Evolutionary conservation across 441 rosid species (phyloP).

Genomic region (Arabidopsis lyrata): DNA sequence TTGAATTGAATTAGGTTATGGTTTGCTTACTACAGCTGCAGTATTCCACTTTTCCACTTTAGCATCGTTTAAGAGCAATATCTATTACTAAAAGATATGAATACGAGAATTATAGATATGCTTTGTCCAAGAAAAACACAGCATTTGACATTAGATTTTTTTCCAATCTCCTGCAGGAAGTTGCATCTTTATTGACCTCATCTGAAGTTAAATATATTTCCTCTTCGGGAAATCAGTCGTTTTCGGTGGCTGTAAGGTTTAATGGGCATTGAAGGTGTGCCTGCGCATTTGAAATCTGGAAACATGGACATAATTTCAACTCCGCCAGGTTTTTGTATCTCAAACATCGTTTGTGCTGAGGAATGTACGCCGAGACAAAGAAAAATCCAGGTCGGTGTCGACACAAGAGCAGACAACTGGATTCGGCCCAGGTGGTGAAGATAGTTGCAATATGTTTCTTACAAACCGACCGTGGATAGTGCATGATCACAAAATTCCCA

Average conservation of each 20-base stretch:
- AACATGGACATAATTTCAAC: conserved; percentile 29
- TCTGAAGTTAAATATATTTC: not conserved
- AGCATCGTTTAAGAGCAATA: too few species aligned
- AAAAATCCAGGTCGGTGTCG: conserved; percentile 30
- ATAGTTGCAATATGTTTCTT: conserved; percentile 44
- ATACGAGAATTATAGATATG: too few species aligned
- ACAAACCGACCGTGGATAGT: conserved; percentile 61
- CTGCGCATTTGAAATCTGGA: conserved; percentile 12
- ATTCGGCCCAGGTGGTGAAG: conserved; percentile 19
- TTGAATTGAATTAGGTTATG: too few species aligned
- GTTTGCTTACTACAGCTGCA: too few species aligned
- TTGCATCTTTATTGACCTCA: conserved; percentile 7
- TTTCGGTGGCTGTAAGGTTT: conserved; percentile 20
- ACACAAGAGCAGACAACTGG: conserved; percentile 39
- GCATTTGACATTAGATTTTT: not conserved
- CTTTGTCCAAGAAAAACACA: too few species aligned
- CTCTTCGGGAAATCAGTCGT: not conserved
- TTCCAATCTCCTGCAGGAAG: conserved; percentile 13
- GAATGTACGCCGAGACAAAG: conserved; percentile 45
- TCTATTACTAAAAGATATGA: too few species aligned
- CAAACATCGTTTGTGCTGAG: conserved; percentile 48
- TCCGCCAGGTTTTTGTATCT: conserved; percentile 43
- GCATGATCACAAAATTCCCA: conserved; percentile 42
- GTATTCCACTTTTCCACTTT: too few species aligned
- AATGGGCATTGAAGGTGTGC: conserved; percentile 23